Conservation (phyloP, 768 basidiomycete genomes). For the Kwoniella dendrophila region DNA sequence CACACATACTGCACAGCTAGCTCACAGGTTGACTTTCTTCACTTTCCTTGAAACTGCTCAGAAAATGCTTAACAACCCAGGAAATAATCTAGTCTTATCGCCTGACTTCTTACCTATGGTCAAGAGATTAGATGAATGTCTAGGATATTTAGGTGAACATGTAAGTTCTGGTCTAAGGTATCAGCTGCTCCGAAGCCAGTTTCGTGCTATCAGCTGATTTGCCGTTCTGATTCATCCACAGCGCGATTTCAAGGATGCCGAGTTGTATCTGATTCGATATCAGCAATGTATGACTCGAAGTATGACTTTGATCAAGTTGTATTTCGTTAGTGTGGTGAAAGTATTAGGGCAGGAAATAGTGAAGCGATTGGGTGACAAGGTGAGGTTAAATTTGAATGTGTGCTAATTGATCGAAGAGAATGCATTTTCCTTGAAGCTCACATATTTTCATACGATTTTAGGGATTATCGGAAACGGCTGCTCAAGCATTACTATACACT, state of each 20-base stretch:
- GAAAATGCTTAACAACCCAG: conserved; percentile 89
- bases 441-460: conserved; percentile 46
- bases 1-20: conserved; percentile 79
- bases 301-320: conserved; percentile 98
- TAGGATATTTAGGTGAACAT: conserved; percentile 82
- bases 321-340: conserved; percentile 81
- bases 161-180: conserved; percentile 60
- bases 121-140: conserved; percentile 89
- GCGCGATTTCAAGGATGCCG: conserved; percentile 89
- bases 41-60: conserved; percentile 91
- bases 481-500: conserved; percentile 75
- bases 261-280: conserved; percentile 91
- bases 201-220: conserved; percentile 8
- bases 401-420: neutral
- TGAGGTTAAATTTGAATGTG: conserved; percentile 42
- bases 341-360: conserved; percentile 77
- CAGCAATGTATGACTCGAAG: conserved; percentile 97
- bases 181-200: neutral
- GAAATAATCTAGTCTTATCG: conserved; percentile 84
- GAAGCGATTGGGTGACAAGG: conserved; percentile 75
- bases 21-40: conserved; percentile 82
- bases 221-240: conserved; percentile 51
- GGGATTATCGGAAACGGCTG: conserved; percentile 76
- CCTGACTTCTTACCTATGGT: conserved; percentile 95
- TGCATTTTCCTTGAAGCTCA: too few species aligned